Evolutionary conservation across 805 yeast genomes (phyloP), one percentile per base, ranked within the genome.

Genomic region (Yarrowia divulgata): DNA sequence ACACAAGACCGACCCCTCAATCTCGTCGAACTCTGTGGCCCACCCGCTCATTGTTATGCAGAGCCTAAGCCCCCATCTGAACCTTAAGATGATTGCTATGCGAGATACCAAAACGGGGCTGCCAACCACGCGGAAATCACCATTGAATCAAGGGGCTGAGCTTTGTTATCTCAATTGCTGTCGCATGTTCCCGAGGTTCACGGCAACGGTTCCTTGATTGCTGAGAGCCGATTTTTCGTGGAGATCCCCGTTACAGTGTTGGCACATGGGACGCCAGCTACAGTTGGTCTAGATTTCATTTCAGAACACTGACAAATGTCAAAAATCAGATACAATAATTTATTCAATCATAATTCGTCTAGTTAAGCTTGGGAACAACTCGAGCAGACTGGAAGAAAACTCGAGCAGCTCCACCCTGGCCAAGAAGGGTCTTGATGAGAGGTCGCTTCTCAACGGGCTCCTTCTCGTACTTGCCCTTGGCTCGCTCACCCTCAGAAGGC

Each of bases 321-420:
- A 34, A 34, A 34, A 9, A 39, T 9, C 14, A 39, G 12, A 35
- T 35, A 14, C 10, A 40, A 40, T 40, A 40, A 40, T 50, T 50
- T 50, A 50, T 50, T 50, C 55, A 32, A 18, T 7, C 12, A n/a
- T n/a, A 40, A 42, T 42, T 18, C 18, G 6, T 35, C 43, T 57
- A 57, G 49, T 57, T 19, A 23, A 62, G 19, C 29, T 77, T 75
- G 13, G 85, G 85, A 6, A 81, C 78, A 0, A 87, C 79, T 73
- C 91, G 80, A 8, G 88, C 91, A 48, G 87, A 88, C 77, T 88
- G 90, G 78, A 87, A 85, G 78, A 88, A 88, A 4, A 85, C 82
- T 73, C 91, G 82, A 4, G 91, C 91, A 10, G 91, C 92, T 16
- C 90, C 80, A 16, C 86, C 91, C 60, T 82, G 80, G 3, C 88